Percentiles rank a stretch among this genome's conserved stretches.
phyloP scores from a whole-genome alignment of 2,329 filamentous ascomycete species.

The Xylogone sp. region DNA sequence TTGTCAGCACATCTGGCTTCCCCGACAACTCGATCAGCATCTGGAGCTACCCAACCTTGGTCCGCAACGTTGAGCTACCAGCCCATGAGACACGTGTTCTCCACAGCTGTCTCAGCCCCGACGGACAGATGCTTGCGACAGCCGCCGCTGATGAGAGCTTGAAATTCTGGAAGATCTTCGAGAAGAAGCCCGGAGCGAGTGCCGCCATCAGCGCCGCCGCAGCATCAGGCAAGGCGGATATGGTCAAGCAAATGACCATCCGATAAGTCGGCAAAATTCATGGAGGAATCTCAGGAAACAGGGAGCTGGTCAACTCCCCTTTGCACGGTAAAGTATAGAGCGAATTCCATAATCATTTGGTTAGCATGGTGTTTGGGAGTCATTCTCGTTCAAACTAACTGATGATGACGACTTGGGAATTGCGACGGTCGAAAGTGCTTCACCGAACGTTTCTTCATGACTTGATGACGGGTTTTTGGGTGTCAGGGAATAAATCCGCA shows the following conservation, averaged over 20 bases:
- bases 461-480: conserved; percentile 7
- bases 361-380: conserved; percentile 52
- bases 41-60: conserved; percentile 96
- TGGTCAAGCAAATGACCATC: conserved; percentile 95
- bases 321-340: conserved; percentile 29
- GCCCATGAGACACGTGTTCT: conserved; percentile 95
- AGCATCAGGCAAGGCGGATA: conserved; percentile 73
- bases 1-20: conserved; percentile 95
- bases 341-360: conserved; percentile 36
- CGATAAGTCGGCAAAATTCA: conserved; percentile 48
- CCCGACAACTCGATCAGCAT: conserved; percentile 99
- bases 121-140: conserved; percentile 96
- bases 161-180: conserved; percentile 99
- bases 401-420: conserved; percentile 30
- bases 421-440: conserved; percentile 47
- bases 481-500: conserved; percentile 2
- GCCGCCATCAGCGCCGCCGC: conserved; percentile 62
- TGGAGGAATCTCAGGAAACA: conserved; percentile 18
- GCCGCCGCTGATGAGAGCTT: conserved; percentile 94
- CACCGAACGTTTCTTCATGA: conserved; percentile 21
- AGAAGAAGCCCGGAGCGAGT: conserved; percentile 84
- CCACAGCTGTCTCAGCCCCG: conserved; percentile 94
- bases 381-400: conserved; percentile 23
- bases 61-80: conserved; percentile 96
- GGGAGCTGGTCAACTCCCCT: too few relatives aligned